A percentile compares a stretch with the other conserved stretches of the same genome.
phyloP scores from a whole-genome alignment of 768 basidiomycete genomes.

The Boletus rubroflammeus region DNA sequence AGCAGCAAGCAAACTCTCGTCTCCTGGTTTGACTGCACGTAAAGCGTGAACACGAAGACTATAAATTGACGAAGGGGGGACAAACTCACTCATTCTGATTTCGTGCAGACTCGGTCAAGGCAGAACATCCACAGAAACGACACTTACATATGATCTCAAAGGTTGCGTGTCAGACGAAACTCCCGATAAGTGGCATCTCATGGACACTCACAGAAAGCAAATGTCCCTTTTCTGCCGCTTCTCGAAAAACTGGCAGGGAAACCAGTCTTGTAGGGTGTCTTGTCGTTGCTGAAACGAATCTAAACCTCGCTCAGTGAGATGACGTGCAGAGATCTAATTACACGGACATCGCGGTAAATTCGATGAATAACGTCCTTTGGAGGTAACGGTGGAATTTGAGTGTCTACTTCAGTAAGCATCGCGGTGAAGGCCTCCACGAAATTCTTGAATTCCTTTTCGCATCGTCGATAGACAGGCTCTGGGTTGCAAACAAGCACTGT shows the following conservation, averaged over 20 bases:
- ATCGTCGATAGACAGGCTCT: slow-evolving; percentile 39
- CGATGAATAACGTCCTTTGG: slow-evolving; percentile 90
- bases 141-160: slow-evolving; percentile 24
- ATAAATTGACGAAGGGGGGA: not conserved
- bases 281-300: slow-evolving; percentile 90
- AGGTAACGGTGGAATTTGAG: slow-evolving; percentile 83
- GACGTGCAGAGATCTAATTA: not conserved
- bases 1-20: slow-evolving; percentile 69
- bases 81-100: slow-evolving; percentile 22
- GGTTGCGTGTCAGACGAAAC: slow-evolving; percentile 5
- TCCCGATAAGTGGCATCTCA: not conserved
- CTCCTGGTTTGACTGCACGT: slow-evolving; percentile 57
- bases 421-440: slow-evolving; percentile 75
- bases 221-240: slow-evolving; percentile 86
- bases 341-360: slow-evolving; percentile 80
- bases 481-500: not conserved
- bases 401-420: slow-evolving; percentile 66
- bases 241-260: slow-evolving; percentile 85
- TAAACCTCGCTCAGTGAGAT: slow-evolving; percentile 27
- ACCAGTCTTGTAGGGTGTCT: slow-evolving; percentile 89
- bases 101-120: not conserved
- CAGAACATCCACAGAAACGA: not conserved
- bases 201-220: slow-evolving; percentile 69
- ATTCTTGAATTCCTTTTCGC: slow-evolving; percentile 86
- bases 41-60: slow-evolving; percentile 3